Evolutionary conservation across 371 early-diverging fungal genomes (phyloP), one percentile per base, ranked within the genome.

Genomic region (Mortierella sp.): DNA sequence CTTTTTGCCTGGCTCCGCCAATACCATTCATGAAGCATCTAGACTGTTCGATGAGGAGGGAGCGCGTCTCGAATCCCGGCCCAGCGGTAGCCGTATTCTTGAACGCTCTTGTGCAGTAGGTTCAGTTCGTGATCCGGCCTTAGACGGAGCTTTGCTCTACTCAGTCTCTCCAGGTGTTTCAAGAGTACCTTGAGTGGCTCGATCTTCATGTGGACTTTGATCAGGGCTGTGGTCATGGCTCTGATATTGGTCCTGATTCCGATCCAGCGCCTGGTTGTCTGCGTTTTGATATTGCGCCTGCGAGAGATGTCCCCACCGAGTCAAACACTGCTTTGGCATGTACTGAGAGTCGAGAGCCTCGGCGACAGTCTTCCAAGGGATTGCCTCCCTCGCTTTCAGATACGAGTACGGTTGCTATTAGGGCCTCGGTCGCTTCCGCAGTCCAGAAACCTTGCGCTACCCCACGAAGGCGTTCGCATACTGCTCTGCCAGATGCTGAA

Each of bases 111-210:
- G 3, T 38, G 42, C 45, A 76, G 42, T 42, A 66, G 18, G 43
- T 58, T 55, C 14, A 76, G 27, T 21, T 76, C 78, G n/a, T 54
- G 43, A 34, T 76, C 78, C 10, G 70, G 54, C 78, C 78, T 69
- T 7, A 58, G 52, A 19, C 51, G 55, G 9, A 27, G 51, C 8
- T 59, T 28, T 8, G 24, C 18, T 13, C 26, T 28, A 39, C 39
- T 10, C 14, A 10, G 14, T 19, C 16, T 43, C 16, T 5, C 5
- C 16, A 5, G 45, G 16, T 19, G 45, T 5, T 4, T 43, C 45
- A 5, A 16, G 19, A 4, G 4, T 10, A 10, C 10, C 34, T 5
- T 43, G 45, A 4, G 45, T 43, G 5, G 14, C 45, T 4, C 9
- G 45, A 18, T 43, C 45, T 39, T 39, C 9, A 14, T 39, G 39